These are phyloP conservation scores for Kodamaea jinghongensis DNA, from an alignment of 805 yeast genomes.

Conservation along the genomic window DNA sequence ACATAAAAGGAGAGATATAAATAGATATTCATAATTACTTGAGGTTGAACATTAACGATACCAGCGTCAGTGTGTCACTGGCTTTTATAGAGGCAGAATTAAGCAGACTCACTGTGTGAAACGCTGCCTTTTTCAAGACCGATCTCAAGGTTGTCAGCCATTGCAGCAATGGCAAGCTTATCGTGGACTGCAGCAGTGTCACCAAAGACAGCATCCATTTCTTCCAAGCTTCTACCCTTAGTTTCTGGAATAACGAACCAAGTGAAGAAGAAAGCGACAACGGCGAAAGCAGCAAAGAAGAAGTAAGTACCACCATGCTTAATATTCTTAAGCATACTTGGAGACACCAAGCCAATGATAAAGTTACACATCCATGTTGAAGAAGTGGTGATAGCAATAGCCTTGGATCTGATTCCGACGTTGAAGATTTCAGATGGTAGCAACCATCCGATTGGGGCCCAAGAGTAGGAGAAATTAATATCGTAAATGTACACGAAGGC, in stretches of 20 bases:
- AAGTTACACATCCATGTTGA: slow-evolving; percentile 32
- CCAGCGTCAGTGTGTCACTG: too few relatives aligned
- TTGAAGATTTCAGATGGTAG: slow-evolving; percentile 27
- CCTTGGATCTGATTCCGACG: slow-evolving; percentile 28
- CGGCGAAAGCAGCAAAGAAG: slow-evolving; percentile 60
- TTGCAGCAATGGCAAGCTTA: too few relatives aligned
- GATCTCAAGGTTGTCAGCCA: too few relatives aligned
- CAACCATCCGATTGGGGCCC: slow-evolving; percentile 29
- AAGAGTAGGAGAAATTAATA: slow-evolving; percentile 28
- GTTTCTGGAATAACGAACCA: slow-evolving; percentile 75
- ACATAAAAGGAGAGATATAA: too few relatives aligned
- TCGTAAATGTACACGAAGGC: slow-evolving; percentile 25
- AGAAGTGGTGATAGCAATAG: slow-evolving; percentile 28
- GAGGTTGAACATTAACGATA: too few relatives aligned
- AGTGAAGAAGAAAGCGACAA: slow-evolving; percentile 63
- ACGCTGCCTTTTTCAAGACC: too few relatives aligned
- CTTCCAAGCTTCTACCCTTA: slow-evolving; percentile 77
- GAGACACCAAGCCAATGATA: slow-evolving; percentile 55
- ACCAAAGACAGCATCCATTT: slow-evolving; percentile 49
- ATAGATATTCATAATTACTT: too few relatives aligned
- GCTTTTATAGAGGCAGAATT: too few relatives aligned
- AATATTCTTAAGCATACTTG: slow-evolving; percentile 57
- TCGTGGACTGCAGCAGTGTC: too few relatives aligned
- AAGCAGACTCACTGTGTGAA: too few relatives aligned
- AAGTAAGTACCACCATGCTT: slow-evolving; percentile 43